Conservation (phyloP, 306 rosid genomes). For the Chamaecrista fasciculata region DNA sequence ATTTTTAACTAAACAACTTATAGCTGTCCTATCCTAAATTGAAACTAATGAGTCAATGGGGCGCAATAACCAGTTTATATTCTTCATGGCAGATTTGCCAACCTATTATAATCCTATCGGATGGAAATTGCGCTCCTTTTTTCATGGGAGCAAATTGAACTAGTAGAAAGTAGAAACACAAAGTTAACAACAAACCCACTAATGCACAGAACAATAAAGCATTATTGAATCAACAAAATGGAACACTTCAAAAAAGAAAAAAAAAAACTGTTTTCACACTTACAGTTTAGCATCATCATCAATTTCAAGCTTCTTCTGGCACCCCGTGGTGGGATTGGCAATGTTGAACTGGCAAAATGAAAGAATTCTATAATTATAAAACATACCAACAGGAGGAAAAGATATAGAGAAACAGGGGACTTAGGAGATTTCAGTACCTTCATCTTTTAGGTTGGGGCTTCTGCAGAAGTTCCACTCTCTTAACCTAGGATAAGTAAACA, state of each 20-base stretch:
- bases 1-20: neutral
- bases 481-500: too few species aligned
- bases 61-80: neutral
- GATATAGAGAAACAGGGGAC: neutral
- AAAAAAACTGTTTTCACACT: neutral
- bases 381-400: neutral
- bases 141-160: too few species aligned
- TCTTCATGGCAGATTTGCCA: neutral
- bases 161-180: too few species aligned
- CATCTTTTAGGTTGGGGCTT: neutral
- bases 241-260: neutral
- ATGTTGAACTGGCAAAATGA: slow-evolving; percentile 30
- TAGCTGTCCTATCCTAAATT: neutral
- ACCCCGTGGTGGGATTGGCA: slow-evolving; percentile 47
- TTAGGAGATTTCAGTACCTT: neutral
- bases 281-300: slow-evolving; percentile 44
- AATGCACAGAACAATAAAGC: neutral
- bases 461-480: neutral
- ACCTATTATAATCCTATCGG: neutral
- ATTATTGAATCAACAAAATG: neutral
- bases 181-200: too few species aligned
- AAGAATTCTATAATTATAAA: neutral
- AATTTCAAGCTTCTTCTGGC: slow-evolving; percentile 51
- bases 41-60: neutral
- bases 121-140: neutral